phyloP scores from a whole-genome alignment of 2,329 filamentous ascomycete genomes.

The Thelonectria olida region DNA sequence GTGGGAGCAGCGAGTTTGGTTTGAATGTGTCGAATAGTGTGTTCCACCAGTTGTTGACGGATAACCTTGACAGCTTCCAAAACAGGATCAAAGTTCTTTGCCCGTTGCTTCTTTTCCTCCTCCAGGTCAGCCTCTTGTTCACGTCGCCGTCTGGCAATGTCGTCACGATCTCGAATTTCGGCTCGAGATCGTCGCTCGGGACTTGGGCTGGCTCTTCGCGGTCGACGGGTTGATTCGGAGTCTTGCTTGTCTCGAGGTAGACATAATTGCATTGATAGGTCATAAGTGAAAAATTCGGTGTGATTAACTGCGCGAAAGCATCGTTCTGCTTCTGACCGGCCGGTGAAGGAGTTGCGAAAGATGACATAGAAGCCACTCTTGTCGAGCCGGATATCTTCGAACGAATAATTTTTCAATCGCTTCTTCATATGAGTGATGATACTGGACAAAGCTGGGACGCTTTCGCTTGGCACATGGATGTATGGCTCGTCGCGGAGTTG shows the following conservation, averaged over 20 bases:
- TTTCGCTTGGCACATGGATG: constrained; percentile 86
- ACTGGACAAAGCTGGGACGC: constrained; percentile 85
- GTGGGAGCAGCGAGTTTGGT: constrained; percentile 84
- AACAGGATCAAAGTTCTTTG: constrained; percentile 90
- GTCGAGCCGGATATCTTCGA: constrained; percentile 85
- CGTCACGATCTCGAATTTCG: constrained; percentile 55
- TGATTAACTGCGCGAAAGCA: constrained; percentile 84
- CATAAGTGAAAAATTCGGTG: constrained; percentile 88
- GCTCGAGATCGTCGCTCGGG: constrained; percentile 42
- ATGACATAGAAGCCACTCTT: constrained; percentile 88
- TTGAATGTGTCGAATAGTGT: constrained; percentile 88
- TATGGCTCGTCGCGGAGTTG: constrained; percentile 84
- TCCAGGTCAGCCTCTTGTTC: constrained; percentile 87
- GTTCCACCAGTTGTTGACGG: constrained; percentile 82
- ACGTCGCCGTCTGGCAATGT: constrained; percentile 70
- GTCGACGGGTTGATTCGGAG: constrained; percentile 34
- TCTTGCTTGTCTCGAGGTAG: constrained; percentile 42
- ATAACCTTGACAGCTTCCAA: constrained; percentile 82
- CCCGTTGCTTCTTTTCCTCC: constrained; percentile 88
- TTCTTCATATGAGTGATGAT: constrained; percentile 93
- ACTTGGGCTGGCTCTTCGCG: constrained; percentile 47
- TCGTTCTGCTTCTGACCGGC: constrained; percentile 81
- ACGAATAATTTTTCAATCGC: constrained; percentile 82
- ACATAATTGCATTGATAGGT: constrained; percentile 86
- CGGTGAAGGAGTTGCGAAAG: constrained; percentile 82